phyloP scores from a whole-genome alignment of 495 filamentous ascomycete species.

The Xylaria nigripes region DNA sequence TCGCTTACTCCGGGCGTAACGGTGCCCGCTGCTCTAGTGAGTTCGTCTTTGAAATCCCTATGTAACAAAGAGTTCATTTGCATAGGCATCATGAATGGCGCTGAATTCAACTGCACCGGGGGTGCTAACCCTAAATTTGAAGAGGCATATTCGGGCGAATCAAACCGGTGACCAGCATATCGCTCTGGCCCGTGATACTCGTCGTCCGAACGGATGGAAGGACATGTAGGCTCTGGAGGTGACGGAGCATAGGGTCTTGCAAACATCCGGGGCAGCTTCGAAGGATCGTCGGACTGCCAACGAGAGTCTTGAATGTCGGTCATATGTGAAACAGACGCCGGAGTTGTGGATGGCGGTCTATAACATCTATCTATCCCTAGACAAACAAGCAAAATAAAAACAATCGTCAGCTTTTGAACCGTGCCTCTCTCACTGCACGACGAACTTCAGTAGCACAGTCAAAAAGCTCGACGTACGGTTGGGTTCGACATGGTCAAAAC shows the following conservation, averaged over 20 bases:
- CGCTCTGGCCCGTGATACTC: slow-evolving; percentile 31
- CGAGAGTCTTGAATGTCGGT: slow-evolving; percentile 6
- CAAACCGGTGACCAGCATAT: slow-evolving; percentile 20
- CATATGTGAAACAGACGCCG: slow-evolving; percentile 9
- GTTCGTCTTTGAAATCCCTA: slow-evolving; percentile 35
- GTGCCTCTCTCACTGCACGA: background rate
- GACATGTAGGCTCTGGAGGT: slow-evolving; percentile 22
- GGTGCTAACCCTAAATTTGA: slow-evolving; percentile 19
- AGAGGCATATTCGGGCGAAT: slow-evolving; percentile 9
- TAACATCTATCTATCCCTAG: background rate
- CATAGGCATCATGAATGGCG: slow-evolving; percentile 26
- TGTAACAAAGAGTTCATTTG: slow-evolving; percentile 23
- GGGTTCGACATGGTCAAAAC: slow-evolving; percentile 23
- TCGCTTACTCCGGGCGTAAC: slow-evolving; percentile 44
- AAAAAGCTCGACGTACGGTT: slow-evolving; percentile 17
- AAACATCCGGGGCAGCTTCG: slow-evolving; percentile 19
- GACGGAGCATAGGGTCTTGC: slow-evolving; percentile 28
- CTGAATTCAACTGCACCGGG: slow-evolving; percentile 24
- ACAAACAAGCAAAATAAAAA: background rate
- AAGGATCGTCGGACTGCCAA: background rate
- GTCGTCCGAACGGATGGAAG: slow-evolving; percentile 28
- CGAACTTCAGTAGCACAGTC: background rate
- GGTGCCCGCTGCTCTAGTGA: slow-evolving; percentile 35
- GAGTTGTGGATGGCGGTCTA: background rate
- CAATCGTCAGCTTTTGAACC: slow-evolving; percentile 4